A percentile compares a stretch with the other conserved stretches of the same genome.
Evolutionary conservation across 2,329 filamentous ascomycete species (phyloP).

Genomic region (Truncatella angustata): DNA sequence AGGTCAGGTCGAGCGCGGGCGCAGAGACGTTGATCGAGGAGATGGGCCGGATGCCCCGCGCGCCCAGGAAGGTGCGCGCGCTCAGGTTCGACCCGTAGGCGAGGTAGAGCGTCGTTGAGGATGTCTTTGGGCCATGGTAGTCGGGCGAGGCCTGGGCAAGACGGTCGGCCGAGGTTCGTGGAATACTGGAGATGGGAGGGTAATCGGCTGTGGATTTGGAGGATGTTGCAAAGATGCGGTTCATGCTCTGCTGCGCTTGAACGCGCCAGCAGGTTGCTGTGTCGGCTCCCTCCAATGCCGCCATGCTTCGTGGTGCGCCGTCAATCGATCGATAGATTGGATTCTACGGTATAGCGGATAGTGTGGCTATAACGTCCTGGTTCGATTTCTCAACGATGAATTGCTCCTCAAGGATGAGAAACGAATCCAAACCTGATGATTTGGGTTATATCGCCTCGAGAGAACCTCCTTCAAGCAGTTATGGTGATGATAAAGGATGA

Average conservation of each 20-base stretch:
- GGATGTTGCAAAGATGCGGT: not conserved
- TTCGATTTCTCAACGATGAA: not conserved
- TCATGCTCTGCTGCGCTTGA: not conserved
- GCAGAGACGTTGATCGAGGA: slow-evolving; percentile 80
- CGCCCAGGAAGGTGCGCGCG: slow-evolving; percentile 74
- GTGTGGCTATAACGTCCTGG: not conserved
- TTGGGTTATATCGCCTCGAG: not conserved
- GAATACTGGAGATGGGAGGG: slow-evolving; percentile 31
- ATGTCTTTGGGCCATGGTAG: slow-evolving; percentile 13
- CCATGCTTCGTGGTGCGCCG: not conserved
- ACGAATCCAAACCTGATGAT: not conserved
- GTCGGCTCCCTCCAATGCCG: not conserved
- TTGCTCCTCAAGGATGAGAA: no score
- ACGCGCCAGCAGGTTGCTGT: not conserved
- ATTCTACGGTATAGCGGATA: not conserved
- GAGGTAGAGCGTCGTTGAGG: slow-evolving; percentile 67
- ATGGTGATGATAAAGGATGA: no score
- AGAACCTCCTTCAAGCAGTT: no score
- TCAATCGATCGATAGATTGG: not conserved
- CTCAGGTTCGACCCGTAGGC: slow-evolving; percentile 92
- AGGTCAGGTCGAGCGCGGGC: slow-evolving; percentile 74
- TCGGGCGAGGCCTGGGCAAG: slow-evolving; percentile 32
- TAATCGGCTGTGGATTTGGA: slow-evolving; percentile 11
- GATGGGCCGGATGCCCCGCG: slow-evolving; percentile 76
- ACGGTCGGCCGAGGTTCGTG: slow-evolving; percentile 35